phyloP scores from a whole-genome alignment of 2,329 filamentous ascomycete species.

The Cephalotrichum gorgonifer region DNA sequence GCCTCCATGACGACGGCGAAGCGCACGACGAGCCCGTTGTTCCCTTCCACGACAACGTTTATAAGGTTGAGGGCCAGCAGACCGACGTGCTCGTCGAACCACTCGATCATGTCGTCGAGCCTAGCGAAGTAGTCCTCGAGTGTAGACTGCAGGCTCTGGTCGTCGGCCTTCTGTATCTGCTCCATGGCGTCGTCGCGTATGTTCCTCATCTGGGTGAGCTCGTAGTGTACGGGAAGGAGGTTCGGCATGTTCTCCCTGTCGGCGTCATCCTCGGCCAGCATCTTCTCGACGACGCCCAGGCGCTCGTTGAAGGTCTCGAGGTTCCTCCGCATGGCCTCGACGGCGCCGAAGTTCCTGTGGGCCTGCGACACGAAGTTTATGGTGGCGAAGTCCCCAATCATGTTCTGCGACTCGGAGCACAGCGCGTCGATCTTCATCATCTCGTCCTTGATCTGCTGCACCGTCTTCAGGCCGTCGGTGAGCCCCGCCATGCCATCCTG shows the following conservation, averaged over 20 bases:
- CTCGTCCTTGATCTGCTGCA: slow-evolving; percentile 91
- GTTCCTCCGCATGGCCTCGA: slow-evolving; percentile 85
- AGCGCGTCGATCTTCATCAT: slow-evolving; percentile 98
- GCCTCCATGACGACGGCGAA: slow-evolving; percentile 88
- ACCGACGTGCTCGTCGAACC: slow-evolving; percentile 93
- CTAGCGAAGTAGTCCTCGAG: slow-evolving; percentile 82
- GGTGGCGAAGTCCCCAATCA: slow-evolving; percentile 92
- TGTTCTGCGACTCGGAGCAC: slow-evolving; percentile 92
- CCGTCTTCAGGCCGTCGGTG: slow-evolving; percentile 80
- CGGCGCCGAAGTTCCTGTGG: slow-evolving; percentile 90
- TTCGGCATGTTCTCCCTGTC: slow-evolving; percentile 89
- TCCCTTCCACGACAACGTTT: slow-evolving; percentile 73
- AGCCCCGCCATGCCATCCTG: slow-evolving; percentile 87
- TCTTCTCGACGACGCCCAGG: slow-evolving; percentile 61
- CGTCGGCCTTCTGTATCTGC: slow-evolving; percentile 73
- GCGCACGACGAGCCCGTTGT: slow-evolving; percentile 80
- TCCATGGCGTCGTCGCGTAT: slow-evolving; percentile 95
- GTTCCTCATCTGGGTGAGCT: slow-evolving; percentile 82
- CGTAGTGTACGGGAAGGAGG: slow-evolving; percentile 79
- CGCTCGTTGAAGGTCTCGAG: slow-evolving; percentile 79
- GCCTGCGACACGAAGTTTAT: slow-evolving; percentile 89
- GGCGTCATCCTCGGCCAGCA: slow-evolving; percentile 74
- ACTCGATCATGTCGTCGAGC: slow-evolving; percentile 78
- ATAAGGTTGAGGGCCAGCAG: slow-evolving; percentile 85
- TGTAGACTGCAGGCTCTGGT: slow-evolving; percentile 66